Base-by-base conservation (phyloP, 1,139 yeast species). In the Pichia sp. region DNA sequence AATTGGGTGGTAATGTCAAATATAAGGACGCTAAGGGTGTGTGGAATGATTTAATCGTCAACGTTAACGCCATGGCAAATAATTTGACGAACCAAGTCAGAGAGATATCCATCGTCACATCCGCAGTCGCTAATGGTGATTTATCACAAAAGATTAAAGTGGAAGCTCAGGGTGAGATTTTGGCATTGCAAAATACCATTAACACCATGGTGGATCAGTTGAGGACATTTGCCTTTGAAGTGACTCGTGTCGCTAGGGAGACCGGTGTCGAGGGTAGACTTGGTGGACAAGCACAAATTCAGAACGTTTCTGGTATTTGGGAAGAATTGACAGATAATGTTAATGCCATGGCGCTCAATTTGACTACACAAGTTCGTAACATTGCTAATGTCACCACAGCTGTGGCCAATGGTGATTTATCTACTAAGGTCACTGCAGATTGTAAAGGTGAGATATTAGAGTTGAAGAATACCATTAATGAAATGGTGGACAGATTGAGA, bases 331-430 rank as follows among this genome's bases (percentile, higher is more conserved):
- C 94, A 5, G 94, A 84, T 59, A 84, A 84, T 53, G 94, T 84
- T 41, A 84, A 84, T 54, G 94, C 94, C 32, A 84, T 84, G 94
- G 94, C 94, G 20, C 69, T 81, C 35, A 84, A 84, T 58, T 68
- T 84, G 53, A 84, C 94, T 1, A 83, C 86, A 27, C 94, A 84
- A 59, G 94, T 84, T 46, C 71, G 94, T 64, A 82, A 84, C 59
- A 85, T 85, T 49, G 94, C 94, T 24, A 84, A 83, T 53, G 95
- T 85, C 40, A 85, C 94, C 6, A 82, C 94, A 16, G 94, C 94
- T 5, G 95, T 85, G 21, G 94, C 94, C n/a, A 74, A 80, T 47
- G 95, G 95, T 44, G 94, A 85, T 52, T 63, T 85, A 47, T 77
- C 87, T 8, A 83, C 84, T 50, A 84, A 83, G 55, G 94, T 85